Evolutionary conservation across 1,284 basidiomycete genomes (phyloP).

Genomic region (Ustilago crameri): DNA sequence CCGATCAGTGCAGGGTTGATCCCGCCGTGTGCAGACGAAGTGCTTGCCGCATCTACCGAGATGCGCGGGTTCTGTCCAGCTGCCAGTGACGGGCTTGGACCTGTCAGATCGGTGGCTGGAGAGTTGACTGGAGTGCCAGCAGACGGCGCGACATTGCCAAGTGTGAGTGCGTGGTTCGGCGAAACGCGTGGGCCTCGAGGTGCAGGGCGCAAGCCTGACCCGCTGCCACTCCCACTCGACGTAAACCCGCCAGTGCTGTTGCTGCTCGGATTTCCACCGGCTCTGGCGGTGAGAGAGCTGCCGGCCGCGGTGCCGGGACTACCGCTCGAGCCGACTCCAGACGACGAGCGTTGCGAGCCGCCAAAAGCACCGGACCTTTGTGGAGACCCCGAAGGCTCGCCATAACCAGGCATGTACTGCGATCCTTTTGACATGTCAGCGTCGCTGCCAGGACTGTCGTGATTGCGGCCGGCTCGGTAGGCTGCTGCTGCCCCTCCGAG

Average conservation of each 20-base stretch:
- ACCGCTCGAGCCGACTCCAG: slow-evolving; percentile 11
- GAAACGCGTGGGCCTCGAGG: slow-evolving; percentile 32
- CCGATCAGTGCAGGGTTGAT: slow-evolving; percentile 39
- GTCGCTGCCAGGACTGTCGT: background rate
- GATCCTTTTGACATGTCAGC: background rate
- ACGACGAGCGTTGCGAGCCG: background rate
- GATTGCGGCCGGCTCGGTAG: slow-evolving; percentile 1
- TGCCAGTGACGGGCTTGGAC: too few relatives aligned
- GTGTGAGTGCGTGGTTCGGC: slow-evolving; percentile 3
- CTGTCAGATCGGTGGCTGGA: background rate
- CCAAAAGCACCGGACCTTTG: background rate
- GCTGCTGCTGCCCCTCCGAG: slow-evolving; percentile 10
- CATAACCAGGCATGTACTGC: slow-evolving; percentile 5
- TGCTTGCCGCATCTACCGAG: slow-evolving; percentile 27
- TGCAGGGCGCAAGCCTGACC: slow-evolving; percentile 44
- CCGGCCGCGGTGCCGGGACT: background rate
- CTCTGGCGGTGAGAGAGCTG: slow-evolving; percentile 14
- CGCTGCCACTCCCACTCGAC: slow-evolving; percentile 30
- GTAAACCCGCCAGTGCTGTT: slow-evolving; percentile 47
- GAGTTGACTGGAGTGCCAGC: background rate
- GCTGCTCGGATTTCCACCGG: slow-evolving; percentile 16
- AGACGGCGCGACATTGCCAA: slow-evolving; percentile 15
- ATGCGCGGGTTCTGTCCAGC: slow-evolving; percentile 3
- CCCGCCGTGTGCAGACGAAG: slow-evolving; percentile 10
- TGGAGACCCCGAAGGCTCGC: slow-evolving; percentile 6